Base-by-base conservation (phyloP, 129 eudicot species). In the Apium graveolens region DNA sequence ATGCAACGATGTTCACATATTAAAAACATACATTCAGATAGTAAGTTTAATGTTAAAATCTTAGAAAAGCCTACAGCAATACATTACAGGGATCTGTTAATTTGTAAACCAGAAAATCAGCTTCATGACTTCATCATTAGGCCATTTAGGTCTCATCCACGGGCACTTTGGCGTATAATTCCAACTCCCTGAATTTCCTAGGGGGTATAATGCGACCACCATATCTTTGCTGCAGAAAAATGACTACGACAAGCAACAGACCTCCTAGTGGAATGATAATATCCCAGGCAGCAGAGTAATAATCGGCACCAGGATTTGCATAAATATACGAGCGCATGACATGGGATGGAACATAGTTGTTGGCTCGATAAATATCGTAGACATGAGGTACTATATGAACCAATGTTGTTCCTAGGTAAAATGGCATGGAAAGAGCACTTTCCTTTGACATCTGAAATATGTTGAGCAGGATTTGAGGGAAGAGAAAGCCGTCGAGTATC, bases 381-480 rank as follows among this genome's bases (percentile, higher is more conserved):
- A 78, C 90, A 76, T 88, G 97, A 44, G 97, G 96, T 42, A 89
- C 78, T 76, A 81, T 45, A 10, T 93, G 91, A 77, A 91, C 86
- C 34, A 81, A 78, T 2, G 90, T 93, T 29, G 88, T 91, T 62
- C 98, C 98, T 2, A 85, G 16, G 76, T 93, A 86, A 70, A 87
- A 93, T 7, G 83, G 75, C 49, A 31, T 65, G 46, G 87, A 82
- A 71, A 94, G 84, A 73, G 87, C 87, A 41, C 68, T 82, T 77
- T 81, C 91, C 65, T 45, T 82, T 4, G 96, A 91, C 71, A 49
- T 82, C 45, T 75, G 81, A 55, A 94, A 84, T 8, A 84, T 32
- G 73, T 91, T 93, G 76, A 89, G 85, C 31, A 89, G 31, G 63
- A 94, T 76, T 83, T 94, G 98, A 20, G 98, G 97, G 48, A 91